These are phyloP conservation scores for Aspergillus carlsbadensis DNA, from an alignment of 495 filamentous ascomycete genomes.

Conservation along the genomic window DNA sequence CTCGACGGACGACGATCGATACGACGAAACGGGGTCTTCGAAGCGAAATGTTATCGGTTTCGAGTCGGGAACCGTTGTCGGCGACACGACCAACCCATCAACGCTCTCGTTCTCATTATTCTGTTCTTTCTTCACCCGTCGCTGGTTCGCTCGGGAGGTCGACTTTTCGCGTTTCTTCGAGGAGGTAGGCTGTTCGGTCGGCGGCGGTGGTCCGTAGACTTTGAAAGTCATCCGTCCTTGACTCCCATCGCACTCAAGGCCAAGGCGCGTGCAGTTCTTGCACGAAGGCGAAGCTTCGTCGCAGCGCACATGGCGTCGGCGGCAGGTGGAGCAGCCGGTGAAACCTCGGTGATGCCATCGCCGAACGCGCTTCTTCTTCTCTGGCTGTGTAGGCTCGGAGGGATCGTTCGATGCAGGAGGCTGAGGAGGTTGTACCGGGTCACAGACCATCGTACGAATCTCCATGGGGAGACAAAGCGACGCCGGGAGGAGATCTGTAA, in stretches of 20 bases:
- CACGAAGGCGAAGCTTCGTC: conserved; percentile 44
- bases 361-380: conserved; percentile 44
- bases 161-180: conserved; percentile 24
- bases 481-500: conserved; percentile 10
- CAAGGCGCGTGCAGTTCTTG: conserved; percentile 40
- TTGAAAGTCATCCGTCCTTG: conserved; percentile 46
- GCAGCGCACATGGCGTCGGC: conserved; percentile 44
- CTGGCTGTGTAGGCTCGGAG: conserved; percentile 14
- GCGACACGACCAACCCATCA: conserved; percentile 15
- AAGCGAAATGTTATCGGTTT: conserved; percentile 25
- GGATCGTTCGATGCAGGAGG: conserved; percentile 13
- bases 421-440: conserved; percentile 22
- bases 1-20: neutral
- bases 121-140: conserved; percentile 12
- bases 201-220: conserved; percentile 36
- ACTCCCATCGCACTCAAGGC: conserved; percentile 39
- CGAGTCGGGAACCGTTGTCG: conserved; percentile 6
- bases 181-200: conserved; percentile 15
- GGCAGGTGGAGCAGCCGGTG: conserved; percentile 42
- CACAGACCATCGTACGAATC: conserved; percentile 29
- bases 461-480: conserved; percentile 28
- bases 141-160: conserved; percentile 1
- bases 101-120: conserved; percentile 3
- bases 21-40: conserved; percentile 23
- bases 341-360: conserved; percentile 43